Evolutionary conservation across 495 filamentous ascomycete species (phyloP).

Genomic region (Xylaria nigripes): DNA sequence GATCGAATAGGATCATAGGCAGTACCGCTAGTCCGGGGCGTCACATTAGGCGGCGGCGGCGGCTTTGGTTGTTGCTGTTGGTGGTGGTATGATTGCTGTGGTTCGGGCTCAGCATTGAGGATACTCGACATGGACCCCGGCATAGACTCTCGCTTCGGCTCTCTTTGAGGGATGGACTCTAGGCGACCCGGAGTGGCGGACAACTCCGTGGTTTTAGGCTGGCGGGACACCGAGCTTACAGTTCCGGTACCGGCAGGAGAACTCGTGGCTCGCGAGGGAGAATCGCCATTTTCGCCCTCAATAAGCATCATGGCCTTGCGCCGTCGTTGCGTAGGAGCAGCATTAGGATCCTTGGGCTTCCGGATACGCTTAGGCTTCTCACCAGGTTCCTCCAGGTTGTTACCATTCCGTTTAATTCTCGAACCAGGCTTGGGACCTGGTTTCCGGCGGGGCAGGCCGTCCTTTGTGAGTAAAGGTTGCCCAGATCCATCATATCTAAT

Average conservation of each 20-base stretch:
- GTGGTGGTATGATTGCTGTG: slow-evolving; percentile 23
- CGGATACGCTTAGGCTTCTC: slow-evolving; percentile 47
- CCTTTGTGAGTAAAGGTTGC: slow-evolving; percentile 33
- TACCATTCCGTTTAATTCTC: slow-evolving; percentile 33
- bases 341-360: slow-evolving; percentile 51
- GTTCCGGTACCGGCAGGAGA: slow-evolving; percentile 5
- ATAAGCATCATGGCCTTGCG: slow-evolving; percentile 35
- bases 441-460: slow-evolving; percentile 41
- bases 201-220: slow-evolving; percentile 35
- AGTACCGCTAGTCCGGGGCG: slow-evolving; percentile 58
- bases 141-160: slow-evolving; percentile 33
- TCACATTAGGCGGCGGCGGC: slow-evolving; percentile 29
- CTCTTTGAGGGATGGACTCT: slow-evolving; percentile 25
- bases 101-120: slow-evolving; percentile 41
- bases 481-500: slow-evolving; percentile 25
- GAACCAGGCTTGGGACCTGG: slow-evolving; percentile 46
- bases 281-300: slow-evolving; percentile 23
- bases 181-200: slow-evolving; percentile 12
- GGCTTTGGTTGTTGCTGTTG: slow-evolving; percentile 18
- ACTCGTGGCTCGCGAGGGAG: slow-evolving; percentile 11
- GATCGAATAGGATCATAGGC: slow-evolving; percentile 83
- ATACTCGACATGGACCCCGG: slow-evolving; percentile 42
- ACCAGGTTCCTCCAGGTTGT: slow-evolving; percentile 32
- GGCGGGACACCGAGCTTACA: slow-evolving; percentile 12
- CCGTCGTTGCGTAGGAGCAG: slow-evolving; percentile 44